These are phyloP conservation scores for Cadophora sp. DNA, from an alignment of 2,329 filamentous ascomycete genomes.

Conservation along the genomic window DNA sequence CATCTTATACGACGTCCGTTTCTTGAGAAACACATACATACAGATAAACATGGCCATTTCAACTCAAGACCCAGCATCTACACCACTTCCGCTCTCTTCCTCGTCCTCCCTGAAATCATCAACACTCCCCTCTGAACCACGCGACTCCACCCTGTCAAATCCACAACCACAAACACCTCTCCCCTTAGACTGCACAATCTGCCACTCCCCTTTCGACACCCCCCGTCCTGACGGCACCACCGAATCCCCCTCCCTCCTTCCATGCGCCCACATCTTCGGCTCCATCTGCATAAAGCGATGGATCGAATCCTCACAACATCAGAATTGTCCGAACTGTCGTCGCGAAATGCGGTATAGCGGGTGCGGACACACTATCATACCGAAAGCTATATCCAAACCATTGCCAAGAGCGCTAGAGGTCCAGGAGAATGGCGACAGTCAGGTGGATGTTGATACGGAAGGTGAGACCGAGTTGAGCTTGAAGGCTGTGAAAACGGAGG, in stretches of 20 bases:
- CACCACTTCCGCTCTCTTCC: not conserved
- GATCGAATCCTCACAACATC: constrained; percentile 35
- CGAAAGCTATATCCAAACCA: constrained; percentile 18
- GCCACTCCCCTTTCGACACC: constrained; percentile 25
- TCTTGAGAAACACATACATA: not conserved
- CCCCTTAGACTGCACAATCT: constrained; percentile 33
- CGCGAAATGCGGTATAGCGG: constrained; percentile 36
- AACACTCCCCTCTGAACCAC: not conserved
- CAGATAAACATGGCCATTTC: not conserved
- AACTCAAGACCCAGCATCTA: not conserved
- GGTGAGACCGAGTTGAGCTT: not conserved
- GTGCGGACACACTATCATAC: constrained; percentile 37
- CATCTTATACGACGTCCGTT: too few species aligned
- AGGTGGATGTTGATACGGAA: not conserved
- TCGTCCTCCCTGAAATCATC: not conserved
- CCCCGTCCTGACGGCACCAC: constrained; percentile 25
- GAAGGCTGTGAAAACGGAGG: constrained; percentile 23
- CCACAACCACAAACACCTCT: not conserved
- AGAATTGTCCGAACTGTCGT: constrained; percentile 40
- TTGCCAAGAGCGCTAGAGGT: not conserved
- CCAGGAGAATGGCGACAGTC: too few species aligned
- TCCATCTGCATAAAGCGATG: constrained; percentile 38
- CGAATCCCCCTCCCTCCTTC: constrained; percentile 34
- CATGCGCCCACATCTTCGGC: constrained; percentile 40
- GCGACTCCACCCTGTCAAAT: not conserved